Conservation (phyloP, 176 grass and related monocot species). For the bread wheat (Triticum aestivum) region IWGSC_CS_RefSeq_v2.1 NC_057813.1:503669733-503670232, state of each 20-base stretch:
- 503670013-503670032: not conserved
- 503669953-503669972: not conserved
- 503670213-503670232: too few species aligned
- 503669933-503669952: not conserved
- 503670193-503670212: too few species aligned
- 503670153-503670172: too few species aligned
- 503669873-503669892: not conserved
- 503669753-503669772: not conserved
- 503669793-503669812: not conserved
- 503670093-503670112: too few species aligned
- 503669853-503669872: not conserved
- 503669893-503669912: too few species aligned
- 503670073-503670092: not conserved
- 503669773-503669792: not conserved
- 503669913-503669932: not conserved
- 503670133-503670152: too few species aligned
- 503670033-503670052: conserved; percentile 32
- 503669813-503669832: not conserved
- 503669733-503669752: conserved; percentile 29
- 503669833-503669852: not conserved
- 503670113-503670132: too few species aligned
- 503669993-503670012: not conserved
- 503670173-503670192: too few species aligned
- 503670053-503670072: not conserved
- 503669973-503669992: not conserved